Base-by-base conservation (phyloP, 352 stramenopile species). In the Phytophthora lateralis region DNA sequence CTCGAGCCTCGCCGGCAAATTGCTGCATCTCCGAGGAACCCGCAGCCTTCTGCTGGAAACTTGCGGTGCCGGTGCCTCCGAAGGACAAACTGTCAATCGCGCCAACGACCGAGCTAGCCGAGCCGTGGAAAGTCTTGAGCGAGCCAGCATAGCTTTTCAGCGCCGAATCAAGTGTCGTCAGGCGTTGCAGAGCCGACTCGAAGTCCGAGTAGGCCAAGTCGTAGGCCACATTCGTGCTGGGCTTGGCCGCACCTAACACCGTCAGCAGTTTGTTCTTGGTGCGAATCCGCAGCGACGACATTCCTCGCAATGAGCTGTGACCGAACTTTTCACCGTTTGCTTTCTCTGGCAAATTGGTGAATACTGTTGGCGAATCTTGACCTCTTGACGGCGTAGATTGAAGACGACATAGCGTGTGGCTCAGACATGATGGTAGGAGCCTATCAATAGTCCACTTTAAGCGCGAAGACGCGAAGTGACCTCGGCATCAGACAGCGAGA, bases 181-280 rank as follows among this genome's bases (percentile, higher is more conserved):
- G 57, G 1, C 71, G 73, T n/a, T 70, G 57, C 4, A 85, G 45
- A 2, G 82, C 75, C n/a, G 71, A 74, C 41, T 91, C 81, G 35
- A 94, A 94, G 49, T 79, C 71, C 32, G 66, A 69, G 27, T 83
- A 75, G 1, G 81, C 79, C 18, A 78, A 56, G 24, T 94, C 82
- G 42, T 88, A 94, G 27, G 88, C 82, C 17, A 90, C 70, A 26
- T 94, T 94, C 48, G 82, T 91, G 60, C 85, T 94, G 20, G 82
- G 77, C 30, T 91, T 94, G 15, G 79, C 60, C 8, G 82, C 81
- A 0, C 85, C 85, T 4, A 94, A 66, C 49, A 74, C 84, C 41
- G 62, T 80, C 32, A 94, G 59, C 18, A 94, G 52, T 78, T 94
- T 91, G 71, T 94, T 94, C 47, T 88, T 85, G 50, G 80, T 82